Conservation (phyloP, 2,329 filamentous ascomycete genomes). For the Exophiala mesophila region DNA sequence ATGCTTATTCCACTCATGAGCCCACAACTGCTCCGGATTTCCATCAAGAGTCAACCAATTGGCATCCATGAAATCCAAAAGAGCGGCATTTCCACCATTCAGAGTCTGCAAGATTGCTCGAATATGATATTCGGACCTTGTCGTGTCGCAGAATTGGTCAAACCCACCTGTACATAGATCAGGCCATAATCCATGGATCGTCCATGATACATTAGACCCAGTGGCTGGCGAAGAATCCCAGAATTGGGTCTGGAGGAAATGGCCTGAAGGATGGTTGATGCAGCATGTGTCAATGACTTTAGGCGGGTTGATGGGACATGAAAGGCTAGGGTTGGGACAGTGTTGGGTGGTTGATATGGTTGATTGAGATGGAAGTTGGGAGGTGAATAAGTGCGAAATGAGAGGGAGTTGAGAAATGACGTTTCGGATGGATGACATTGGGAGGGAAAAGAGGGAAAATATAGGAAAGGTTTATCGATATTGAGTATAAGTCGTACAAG, state of each 20-base stretch:
- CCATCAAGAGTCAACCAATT: constrained; percentile 69
- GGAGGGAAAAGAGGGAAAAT: no score
- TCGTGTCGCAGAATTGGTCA: constrained; percentile 60
- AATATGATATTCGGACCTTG: constrained; percentile 62
- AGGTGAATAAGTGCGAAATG: constrained; percentile 11
- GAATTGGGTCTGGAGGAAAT: constrained; percentile 70
- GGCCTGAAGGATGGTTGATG: constrained; percentile 67
- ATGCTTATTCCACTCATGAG: constrained; percentile 72
- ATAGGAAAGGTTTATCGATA: neutral
- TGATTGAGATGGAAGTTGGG: neutral
- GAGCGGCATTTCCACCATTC: constrained; percentile 33
- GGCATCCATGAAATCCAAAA: constrained; percentile 62
- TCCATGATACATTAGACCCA: constrained; percentile 67
- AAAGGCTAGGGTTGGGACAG: constrained; percentile 20
- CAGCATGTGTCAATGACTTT: constrained; percentile 58
- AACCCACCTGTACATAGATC: constrained; percentile 67
- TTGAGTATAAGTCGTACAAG: neutral
- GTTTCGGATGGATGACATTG: neutral
- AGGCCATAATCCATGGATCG: constrained; percentile 66
- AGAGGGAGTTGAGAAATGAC: constrained; percentile 13
- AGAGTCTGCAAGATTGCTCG: constrained; percentile 36
- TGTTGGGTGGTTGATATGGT: neutral
- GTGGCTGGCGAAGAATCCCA: constrained; percentile 65
- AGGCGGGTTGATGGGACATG: constrained; percentile 18
- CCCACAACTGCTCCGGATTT: constrained; percentile 62